phyloP scores from a whole-genome alignment of 495 filamentous ascomycete genomes.

The Xylaria palmicola region DNA sequence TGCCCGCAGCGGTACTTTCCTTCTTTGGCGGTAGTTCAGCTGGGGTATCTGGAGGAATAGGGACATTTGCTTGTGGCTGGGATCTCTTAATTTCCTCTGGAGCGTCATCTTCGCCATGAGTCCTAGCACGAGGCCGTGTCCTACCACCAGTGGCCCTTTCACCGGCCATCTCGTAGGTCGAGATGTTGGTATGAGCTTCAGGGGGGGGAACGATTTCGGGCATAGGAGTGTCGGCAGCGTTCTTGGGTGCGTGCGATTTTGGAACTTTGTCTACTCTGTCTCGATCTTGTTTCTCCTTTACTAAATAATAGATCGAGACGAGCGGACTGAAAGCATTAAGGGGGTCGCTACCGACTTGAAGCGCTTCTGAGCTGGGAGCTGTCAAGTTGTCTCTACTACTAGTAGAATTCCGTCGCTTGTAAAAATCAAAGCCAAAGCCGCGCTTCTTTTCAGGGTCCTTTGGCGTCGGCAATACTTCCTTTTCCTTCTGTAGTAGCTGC shows the following conservation, averaged over 20 bases:
- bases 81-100: constrained; percentile 72
- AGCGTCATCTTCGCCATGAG: constrained; percentile 93
- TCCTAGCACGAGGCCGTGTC: constrained; percentile 80
- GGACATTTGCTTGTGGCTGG: constrained; percentile 50
- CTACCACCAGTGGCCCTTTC: constrained; percentile 76
- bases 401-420: constrained; percentile 86
- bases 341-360: constrained; percentile 82
- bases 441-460: constrained; percentile 78
- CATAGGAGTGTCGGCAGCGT: constrained; percentile 33
- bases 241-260: constrained; percentile 61
- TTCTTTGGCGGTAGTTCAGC: constrained; percentile 71
- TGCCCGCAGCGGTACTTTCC: constrained; percentile 81
- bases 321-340: constrained; percentile 92
- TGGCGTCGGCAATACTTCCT: constrained; percentile 60
- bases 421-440: constrained; percentile 91
- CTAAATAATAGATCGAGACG: constrained; percentile 93
- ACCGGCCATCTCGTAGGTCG: constrained; percentile 76
- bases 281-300: constrained; percentile 88
- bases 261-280: constrained; percentile 63
- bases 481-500: constrained; percentile 57
- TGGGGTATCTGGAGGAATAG: constrained; percentile 49
- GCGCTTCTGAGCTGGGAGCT: constrained; percentile 77
- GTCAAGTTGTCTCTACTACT: constrained; percentile 87
- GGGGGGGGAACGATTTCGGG: constrained; percentile 78
- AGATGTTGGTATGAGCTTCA: constrained; percentile 87